A percentile compares a stretch with the other conserved stretches of the same genome.
Evolutionary conservation across 139 green algal species (phyloP).

Genomic region (Chlorella vulgaris): DNA sequence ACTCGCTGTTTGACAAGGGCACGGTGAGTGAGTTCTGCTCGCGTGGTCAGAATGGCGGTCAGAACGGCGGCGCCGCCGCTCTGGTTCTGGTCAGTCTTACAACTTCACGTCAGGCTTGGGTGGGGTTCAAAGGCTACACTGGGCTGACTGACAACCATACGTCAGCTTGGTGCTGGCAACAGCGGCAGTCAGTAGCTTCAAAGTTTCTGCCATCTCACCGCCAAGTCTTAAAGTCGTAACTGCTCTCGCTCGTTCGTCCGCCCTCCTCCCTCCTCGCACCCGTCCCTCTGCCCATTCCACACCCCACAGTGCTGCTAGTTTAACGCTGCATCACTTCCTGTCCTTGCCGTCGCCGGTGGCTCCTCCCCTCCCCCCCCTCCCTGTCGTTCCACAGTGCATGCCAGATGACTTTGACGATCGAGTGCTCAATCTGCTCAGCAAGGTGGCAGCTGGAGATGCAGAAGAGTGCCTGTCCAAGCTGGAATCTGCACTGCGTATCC

Average conservation of each 20-base stretch:
- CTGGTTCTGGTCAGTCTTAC: background rate
- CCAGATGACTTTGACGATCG: slow-evolving; percentile 22
- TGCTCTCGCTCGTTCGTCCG: too few relatives aligned
- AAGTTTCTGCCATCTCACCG: too few relatives aligned
- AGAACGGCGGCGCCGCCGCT: background rate
- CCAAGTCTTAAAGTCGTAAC: too few relatives aligned
- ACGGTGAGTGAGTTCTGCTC: background rate
- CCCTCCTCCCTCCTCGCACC: too few relatives aligned
- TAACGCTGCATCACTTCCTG: too few relatives aligned
- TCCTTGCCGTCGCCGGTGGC: background rate
- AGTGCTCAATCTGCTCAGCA: slow-evolving; percentile 4
- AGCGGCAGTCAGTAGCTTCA: too few relatives aligned
- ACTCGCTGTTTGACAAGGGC: slow-evolving; percentile 1
- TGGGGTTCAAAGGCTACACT: too few relatives aligned
- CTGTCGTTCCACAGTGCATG: slow-evolving; percentile 11
- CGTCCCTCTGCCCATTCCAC: too few relatives aligned
- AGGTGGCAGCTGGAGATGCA: background rate
- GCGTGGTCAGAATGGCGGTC: background rate
- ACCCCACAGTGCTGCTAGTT: too few relatives aligned
- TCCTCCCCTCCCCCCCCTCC: background rate
- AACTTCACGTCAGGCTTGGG: too few relatives aligned
- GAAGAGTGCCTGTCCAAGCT: slow-evolving; percentile 23
- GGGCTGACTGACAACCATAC: too few relatives aligned
- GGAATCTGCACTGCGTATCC: background rate
- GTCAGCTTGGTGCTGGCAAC: too few relatives aligned